Evolutionary conservation across 768 basidiomycete species (phyloP).

Genomic region (Phaeolepiota aurea): DNA sequence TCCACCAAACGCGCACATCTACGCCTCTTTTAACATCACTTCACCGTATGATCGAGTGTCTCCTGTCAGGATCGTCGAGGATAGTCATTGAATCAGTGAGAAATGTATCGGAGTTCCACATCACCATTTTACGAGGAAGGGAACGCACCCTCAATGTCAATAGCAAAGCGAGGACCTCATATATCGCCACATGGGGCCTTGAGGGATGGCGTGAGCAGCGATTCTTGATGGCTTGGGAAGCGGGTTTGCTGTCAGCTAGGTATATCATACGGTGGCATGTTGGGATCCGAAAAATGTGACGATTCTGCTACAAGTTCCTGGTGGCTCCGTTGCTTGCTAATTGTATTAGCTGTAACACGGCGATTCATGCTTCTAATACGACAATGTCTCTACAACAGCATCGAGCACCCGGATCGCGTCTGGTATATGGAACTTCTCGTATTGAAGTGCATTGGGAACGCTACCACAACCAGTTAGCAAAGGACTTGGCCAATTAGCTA

Average conservation of each 20-base stretch:
- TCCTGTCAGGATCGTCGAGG: conserved; percentile 17
- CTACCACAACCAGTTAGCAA: too few relatives aligned
- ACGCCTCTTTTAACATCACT: conserved; percentile 30
- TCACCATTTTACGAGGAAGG: conserved; percentile 13
- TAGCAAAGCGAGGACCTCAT: conserved; percentile 13
- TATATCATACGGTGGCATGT: conserved; percentile 41
- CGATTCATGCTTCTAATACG: conserved; percentile 34
- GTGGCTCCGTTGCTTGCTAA: neutral
- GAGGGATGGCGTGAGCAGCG: conserved; percentile 36
- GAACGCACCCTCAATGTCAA: conserved; percentile 19
- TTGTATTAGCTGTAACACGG: neutral
- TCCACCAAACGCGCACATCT: conserved; percentile 17
- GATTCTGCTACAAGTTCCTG: neutral
- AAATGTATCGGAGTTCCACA: conserved; percentile 31
- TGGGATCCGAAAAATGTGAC: conserved; percentile 5
- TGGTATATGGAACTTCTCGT: conserved; percentile 89
- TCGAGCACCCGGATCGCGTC: conserved; percentile 81
- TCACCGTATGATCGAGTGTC: conserved; percentile 24
- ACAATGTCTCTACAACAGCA: conserved; percentile 74
- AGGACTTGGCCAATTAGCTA: conserved; percentile 3
- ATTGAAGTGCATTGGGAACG: conserved; percentile 76
- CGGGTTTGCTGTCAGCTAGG: conserved; percentile 35
- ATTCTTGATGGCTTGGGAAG: conserved; percentile 44
- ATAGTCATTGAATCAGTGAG: conserved; percentile 22
- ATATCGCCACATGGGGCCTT: conserved; percentile 22